Percentiles rank a stretch among this genome's conserved stretches.
phyloP scores from a whole-genome alignment of 2,329 filamentous ascomycete species.

The Diaporthe sp. region DNA sequence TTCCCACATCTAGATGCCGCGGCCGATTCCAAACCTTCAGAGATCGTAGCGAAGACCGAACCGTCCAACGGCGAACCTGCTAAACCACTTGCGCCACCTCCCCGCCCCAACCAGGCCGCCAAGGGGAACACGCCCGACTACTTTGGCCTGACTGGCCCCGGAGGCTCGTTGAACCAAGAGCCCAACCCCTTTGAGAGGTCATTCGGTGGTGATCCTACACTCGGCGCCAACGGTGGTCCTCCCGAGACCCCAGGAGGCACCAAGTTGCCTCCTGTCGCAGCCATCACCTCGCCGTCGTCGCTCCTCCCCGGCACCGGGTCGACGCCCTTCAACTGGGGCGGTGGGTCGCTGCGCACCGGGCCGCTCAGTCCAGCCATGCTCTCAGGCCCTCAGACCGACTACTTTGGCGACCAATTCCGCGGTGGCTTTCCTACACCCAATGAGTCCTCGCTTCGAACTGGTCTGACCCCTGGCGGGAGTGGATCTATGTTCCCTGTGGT shows the following conservation, averaged over 20 bases:
- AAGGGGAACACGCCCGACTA: conserved; percentile 73
- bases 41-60: conserved; percentile 63
- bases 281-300: conserved; percentile 90
- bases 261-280: conserved; percentile 89
- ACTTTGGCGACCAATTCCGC: conserved; percentile 85
- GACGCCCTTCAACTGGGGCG: conserved; percentile 83
- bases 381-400: conserved; percentile 86
- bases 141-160: conserved; percentile 71
- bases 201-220: conserved; percentile 73
- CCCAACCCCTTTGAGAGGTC: conserved; percentile 98
- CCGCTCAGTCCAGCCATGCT: conserved; percentile 98
- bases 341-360: conserved; percentile 88
- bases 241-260: conserved; percentile 86
- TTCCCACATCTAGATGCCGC: conserved; percentile 55
- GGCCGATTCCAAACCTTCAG: conserved; percentile 61
- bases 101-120: conserved; percentile 68
- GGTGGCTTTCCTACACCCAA: conserved; percentile 94
- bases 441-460: conserved; percentile 93
- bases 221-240: conserved; percentile 29
- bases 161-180: conserved; percentile 76
- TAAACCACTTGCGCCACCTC: conserved; percentile 79
- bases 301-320: conserved; percentile 81
- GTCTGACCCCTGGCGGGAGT: conserved; percentile 92
- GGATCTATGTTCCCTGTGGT: conserved; percentile 96
- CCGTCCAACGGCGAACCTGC: conserved; percentile 69